Percentiles rank a stretch among this genome's conserved stretches.
These are phyloP conservation scores for Diutina ranongensis DNA, from an alignment of 1,139 yeast genomes.

Conservation along the genomic window DNA sequence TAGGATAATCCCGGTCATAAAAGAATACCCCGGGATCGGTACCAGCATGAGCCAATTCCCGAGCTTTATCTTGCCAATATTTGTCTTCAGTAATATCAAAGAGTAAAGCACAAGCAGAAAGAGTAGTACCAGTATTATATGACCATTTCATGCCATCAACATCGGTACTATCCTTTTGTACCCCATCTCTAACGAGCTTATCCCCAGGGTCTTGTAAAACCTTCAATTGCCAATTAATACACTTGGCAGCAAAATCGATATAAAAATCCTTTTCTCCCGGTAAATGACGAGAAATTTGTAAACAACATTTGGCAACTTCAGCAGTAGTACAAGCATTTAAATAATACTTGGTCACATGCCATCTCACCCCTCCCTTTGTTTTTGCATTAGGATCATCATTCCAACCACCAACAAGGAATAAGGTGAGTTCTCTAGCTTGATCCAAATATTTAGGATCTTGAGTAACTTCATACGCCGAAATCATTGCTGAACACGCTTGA, in stretches of 20 bases:
- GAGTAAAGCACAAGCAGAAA: constrained; percentile 43
- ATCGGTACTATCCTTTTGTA: constrained; percentile 35
- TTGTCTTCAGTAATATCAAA: constrained; percentile 41
- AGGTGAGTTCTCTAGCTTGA: constrained; percentile 45
- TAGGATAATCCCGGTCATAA: constrained; percentile 55
- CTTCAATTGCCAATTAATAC: constrained; percentile 44
- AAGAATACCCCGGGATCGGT: constrained; percentile 44
- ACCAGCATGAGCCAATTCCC: constrained; percentile 48
- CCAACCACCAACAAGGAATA: constrained; percentile 62
- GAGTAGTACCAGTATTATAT: constrained; percentile 59
- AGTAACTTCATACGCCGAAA: constrained; percentile 62
- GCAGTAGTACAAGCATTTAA: constrained; percentile 61
- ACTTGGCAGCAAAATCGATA: constrained; percentile 41
- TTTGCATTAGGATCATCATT: constrained; percentile 22
- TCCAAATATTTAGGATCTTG: constrained; percentile 42
- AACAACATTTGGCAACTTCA: constrained; percentile 57
- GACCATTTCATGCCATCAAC: constrained; percentile 49
- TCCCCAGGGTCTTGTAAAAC: constrained; percentile 43
- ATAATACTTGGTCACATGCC: constrained; percentile 55
- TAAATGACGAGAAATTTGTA: constrained; percentile 44
- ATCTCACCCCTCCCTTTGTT: constrained; percentile 48
- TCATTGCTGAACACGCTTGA: constrained; percentile 56
- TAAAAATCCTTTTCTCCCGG: constrained; percentile 34
- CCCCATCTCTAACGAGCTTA: constrained; percentile 52
- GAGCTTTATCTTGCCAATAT: constrained; percentile 46